phyloP scores from a whole-genome alignment of 2,329 filamentous ascomycete species.

The Botrytis sinoallii region DNA sequence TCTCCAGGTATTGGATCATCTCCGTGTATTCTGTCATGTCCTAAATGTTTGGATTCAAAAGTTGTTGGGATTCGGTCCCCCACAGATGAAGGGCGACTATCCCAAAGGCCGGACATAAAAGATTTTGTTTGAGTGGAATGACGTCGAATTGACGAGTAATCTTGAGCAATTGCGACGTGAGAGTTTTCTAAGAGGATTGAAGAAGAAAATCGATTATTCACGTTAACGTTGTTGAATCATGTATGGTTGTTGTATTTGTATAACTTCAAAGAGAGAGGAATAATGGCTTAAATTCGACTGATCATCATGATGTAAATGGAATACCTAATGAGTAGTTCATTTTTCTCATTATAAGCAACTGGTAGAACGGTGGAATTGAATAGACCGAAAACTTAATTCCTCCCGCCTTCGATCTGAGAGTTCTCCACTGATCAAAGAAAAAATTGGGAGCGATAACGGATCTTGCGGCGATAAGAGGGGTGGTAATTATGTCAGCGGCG shows the following conservation, averaged over 20 bases:
- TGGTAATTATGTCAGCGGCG: conserved; percentile 19
- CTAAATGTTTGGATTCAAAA: conserved; percentile 23
- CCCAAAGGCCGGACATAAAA: conserved; percentile 31
- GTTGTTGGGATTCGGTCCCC: conserved; percentile 28
- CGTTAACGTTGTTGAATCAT: background rate
- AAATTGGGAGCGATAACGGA: conserved; percentile 8
- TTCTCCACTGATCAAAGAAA: conserved; percentile 13
- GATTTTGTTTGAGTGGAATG: conserved; percentile 17
- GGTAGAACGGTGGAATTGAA: background rate
- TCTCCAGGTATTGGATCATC: conserved; percentile 32
- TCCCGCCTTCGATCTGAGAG: background rate
- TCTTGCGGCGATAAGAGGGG: conserved; percentile 12
- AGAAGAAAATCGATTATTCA: background rate
- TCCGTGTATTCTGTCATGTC: conserved; percentile 35
- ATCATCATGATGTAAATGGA: conserved; percentile 6
- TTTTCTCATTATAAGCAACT: background rate
- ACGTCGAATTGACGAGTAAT: conserved; percentile 12
- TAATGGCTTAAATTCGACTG: background rate
- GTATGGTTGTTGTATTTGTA: background rate
- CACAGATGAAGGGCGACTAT: conserved; percentile 22
- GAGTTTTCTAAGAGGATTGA: too few relatives aligned
- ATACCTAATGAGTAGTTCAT: background rate
- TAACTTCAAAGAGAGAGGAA: background rate
- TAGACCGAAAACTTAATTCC: background rate
- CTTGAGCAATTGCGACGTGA: background rate